Evolutionary conservation across 805 yeast species (phyloP), one percentile per base, ranked within the genome.

Genomic region (Nakazawaea siamensis): DNA sequence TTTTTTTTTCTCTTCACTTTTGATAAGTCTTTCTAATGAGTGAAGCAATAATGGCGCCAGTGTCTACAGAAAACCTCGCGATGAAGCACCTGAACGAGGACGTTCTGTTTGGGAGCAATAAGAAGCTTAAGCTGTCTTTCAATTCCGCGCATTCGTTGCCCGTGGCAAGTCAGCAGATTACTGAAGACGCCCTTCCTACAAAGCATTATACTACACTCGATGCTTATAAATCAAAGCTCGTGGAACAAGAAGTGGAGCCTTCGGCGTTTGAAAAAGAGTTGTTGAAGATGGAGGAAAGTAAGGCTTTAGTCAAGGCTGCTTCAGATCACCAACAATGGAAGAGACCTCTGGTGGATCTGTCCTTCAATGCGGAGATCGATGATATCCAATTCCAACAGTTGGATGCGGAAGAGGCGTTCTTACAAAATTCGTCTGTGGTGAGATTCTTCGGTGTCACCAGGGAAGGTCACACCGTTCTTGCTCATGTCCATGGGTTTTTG

Each of bases 371-470:
- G 2, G 46, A 49, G 1, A 52, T 54, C 1, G 51, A 54, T 26
- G 87, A 80, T 47, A 66, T 82, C 18, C 66, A 70, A 1, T 88
- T 88, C 54, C 97, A 92, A 56, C 98, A 92, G 50, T 64, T 92
- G 47, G 98, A 92, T 55, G 95, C 94, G 1, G 97, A 92, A 49
- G 98, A 92, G 49, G 71, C 83, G 3, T 52, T 59, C 19, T 52
- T 71, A 7, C 71, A 73, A 24, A 77, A 74, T 12, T 12, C 10
- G 18, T 71, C 81, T 1, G 68, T 74, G 2, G 83, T 88, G 1
- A 70, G 96, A 37, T 80, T 94, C 50, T 92, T 88, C 56, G 99
- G 99, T 38, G 87, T 94, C 26, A 87, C 97, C 1, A 73, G 67
- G 39, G 79, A 74, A 37, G 99, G 99, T 4, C 64, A 86, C 50